A percentile compares a stretch with the other conserved stretches of the same genome.
Evolutionary conservation across 164 flowering plant species (phyloP).

Genomic region (Tetracentron sinense): DNA sequence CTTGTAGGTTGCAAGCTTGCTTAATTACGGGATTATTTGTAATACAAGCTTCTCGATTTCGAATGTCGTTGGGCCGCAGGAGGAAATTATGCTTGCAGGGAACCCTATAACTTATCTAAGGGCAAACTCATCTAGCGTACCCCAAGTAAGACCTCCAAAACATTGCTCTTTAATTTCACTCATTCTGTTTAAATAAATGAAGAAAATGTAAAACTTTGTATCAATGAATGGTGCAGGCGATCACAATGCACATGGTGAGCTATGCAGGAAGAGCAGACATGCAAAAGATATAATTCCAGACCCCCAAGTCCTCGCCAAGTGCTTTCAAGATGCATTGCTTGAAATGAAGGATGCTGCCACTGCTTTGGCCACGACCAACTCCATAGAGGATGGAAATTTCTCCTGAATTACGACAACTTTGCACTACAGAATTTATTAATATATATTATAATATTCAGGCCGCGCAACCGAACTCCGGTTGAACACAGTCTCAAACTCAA

Average conservation of each 20-base stretch:
- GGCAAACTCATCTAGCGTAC: constrained; percentile 37
- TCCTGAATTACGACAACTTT: too few relatives aligned
- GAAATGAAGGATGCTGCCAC: constrained; percentile 62
- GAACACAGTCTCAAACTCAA: too few relatives aligned
- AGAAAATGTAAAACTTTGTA: neutral
- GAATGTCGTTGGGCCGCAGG: constrained; percentile 64
- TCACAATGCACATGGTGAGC: constrained; percentile 87
- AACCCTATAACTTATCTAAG: constrained; percentile 55
- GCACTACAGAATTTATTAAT: too few relatives aligned
- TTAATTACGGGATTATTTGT: constrained; percentile 56
- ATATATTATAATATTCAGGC: too few relatives aligned
- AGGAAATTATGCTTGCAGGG: constrained; percentile 49
- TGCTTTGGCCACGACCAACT: neutral
- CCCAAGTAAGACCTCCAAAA: constrained; percentile 47
- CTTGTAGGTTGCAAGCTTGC: constrained; percentile 39
- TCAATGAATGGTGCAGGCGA: constrained; percentile 42
- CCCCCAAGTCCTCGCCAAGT: constrained; percentile 65
- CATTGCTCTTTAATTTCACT: too few relatives aligned
- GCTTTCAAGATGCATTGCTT: constrained; percentile 71
- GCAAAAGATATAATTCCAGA: constrained; percentile 84
- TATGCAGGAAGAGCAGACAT: constrained; percentile 71
- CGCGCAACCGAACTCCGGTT: too few relatives aligned
- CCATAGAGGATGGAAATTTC: too few relatives aligned
- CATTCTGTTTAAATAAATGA: too few relatives aligned
- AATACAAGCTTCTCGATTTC: constrained; percentile 75